A percentile compares a stretch with the other conserved stretches of the same genome.
Conservation (phyloP, 1,284 basidiomycete species). For the Schizophyllum commune region DNA sequence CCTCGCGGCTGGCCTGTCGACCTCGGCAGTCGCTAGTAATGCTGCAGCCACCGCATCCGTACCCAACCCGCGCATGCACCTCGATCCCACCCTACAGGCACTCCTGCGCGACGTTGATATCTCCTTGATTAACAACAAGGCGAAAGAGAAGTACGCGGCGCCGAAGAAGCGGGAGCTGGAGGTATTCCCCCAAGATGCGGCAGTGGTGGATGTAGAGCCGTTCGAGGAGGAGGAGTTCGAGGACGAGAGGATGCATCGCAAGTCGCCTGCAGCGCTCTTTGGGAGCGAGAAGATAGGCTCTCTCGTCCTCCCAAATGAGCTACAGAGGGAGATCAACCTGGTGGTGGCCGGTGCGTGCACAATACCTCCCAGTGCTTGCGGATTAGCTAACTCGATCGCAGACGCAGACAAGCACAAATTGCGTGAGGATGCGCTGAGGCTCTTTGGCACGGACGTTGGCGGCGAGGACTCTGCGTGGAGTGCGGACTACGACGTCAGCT, state of each 20-base stretch:
- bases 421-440: constrained; percentile 61
- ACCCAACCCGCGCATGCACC: constrained; percentile 40
- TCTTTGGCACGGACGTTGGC: constrained; percentile 39
- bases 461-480: constrained; percentile 38
- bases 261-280: constrained; percentile 75
- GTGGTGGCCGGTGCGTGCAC: constrained; percentile 49
- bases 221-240: constrained; percentile 25
- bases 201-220: constrained; percentile 26
- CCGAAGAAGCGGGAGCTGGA: constrained; percentile 45
- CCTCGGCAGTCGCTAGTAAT: neutral
- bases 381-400: constrained; percentile 20
- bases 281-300: constrained; percentile 67
- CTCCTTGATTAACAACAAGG: constrained; percentile 42
- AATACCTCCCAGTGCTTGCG: neutral
- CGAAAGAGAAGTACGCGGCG: constrained; percentile 13
- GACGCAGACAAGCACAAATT: constrained; percentile 57
- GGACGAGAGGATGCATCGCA: constrained; percentile 32
- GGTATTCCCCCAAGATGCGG: constrained; percentile 25
- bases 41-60: constrained; percentile 17
- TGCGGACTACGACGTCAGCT: constrained; percentile 43
- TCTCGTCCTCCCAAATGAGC: constrained; percentile 61
- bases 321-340: constrained; percentile 49
- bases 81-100: constrained; percentile 56
- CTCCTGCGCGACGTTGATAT: constrained; percentile 61
- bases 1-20: neutral